These are phyloP conservation scores for Fagus sylvatica DNA, from an alignment of 306 rosid genomes.

Conservation along the genomic window DNA sequence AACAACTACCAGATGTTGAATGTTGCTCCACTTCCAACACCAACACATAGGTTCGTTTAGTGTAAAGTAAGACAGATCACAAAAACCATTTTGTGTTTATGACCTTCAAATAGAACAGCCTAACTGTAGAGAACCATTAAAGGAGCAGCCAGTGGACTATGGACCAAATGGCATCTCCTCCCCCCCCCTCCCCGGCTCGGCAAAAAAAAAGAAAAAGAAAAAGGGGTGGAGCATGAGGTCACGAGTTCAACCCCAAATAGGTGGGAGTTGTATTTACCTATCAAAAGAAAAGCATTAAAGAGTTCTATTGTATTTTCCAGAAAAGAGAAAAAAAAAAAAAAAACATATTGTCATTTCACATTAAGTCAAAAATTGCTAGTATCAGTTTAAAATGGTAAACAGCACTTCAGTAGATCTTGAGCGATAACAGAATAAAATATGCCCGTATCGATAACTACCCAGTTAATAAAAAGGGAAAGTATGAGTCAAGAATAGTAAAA, in stretches of 20 bases:
- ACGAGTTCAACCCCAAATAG: not conserved
- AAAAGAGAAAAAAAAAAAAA: no score
- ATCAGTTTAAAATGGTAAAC: not conserved
- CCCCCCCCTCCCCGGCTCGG: no score
- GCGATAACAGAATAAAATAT: not conserved
- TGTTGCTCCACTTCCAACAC: not conserved
- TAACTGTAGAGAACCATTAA: not conserved
- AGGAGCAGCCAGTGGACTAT: not conserved
- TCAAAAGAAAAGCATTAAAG: not conserved
- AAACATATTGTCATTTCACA: not conserved
- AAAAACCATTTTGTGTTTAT: not conserved
- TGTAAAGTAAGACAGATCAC: slow-evolving; percentile 2
- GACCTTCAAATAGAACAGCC: not conserved
- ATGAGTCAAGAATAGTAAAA: not conserved
- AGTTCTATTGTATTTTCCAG: not conserved
- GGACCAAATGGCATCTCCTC: not conserved
- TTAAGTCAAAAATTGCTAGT: not conserved
- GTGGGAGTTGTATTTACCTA: not conserved
- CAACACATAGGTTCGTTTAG: not conserved
- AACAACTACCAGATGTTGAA: slow-evolving; percentile 3
- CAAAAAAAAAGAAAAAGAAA: not conserved
- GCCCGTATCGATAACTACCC: not conserved
- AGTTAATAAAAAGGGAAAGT: not conserved
- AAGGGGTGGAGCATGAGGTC: not conserved
- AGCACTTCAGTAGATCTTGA: not conserved